phyloP scores from a whole-genome alignment of 2,329 filamentous ascomycete species.

The Elsinoe australis region DNA sequence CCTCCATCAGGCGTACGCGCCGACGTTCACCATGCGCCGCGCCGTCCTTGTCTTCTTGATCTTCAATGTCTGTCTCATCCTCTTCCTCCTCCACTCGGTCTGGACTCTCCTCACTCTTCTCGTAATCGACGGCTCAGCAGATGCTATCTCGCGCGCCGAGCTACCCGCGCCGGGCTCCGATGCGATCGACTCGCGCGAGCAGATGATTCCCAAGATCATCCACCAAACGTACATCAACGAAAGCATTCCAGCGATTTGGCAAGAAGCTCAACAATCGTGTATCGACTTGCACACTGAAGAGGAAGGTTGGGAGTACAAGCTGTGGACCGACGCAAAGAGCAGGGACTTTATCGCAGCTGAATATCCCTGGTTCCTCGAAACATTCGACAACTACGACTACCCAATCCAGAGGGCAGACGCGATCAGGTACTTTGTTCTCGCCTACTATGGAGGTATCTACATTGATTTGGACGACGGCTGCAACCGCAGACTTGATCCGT shows the following conservation, averaged over 20 bases:
- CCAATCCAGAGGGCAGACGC: constrained; percentile 64
- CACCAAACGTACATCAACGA: constrained; percentile 70
- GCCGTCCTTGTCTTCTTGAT: constrained; percentile 56
- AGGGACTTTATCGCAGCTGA: constrained; percentile 64
- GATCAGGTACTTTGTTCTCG: constrained; percentile 71
- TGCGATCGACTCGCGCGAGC: constrained; percentile 48
- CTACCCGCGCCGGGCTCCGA: constrained; percentile 58
- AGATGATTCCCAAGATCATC: constrained; percentile 67
- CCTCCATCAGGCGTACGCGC: constrained; percentile 8
- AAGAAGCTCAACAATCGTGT: constrained; percentile 57
- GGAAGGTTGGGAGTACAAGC: constrained; percentile 68
- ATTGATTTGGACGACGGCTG: constrained; percentile 70
- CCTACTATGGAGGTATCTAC: constrained; percentile 72
- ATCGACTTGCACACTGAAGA: constrained; percentile 50
- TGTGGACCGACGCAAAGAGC: constrained; percentile 67
- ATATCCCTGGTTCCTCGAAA: constrained; percentile 63
- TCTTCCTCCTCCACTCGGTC: constrained; percentile 58
- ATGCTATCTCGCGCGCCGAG: constrained; percentile 59
- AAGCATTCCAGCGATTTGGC: constrained; percentile 60
- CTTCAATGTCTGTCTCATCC: constrained; percentile 56
- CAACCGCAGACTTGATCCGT: constrained; percentile 59
- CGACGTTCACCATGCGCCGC: constrained; percentile 46
- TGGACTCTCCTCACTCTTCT: constrained; percentile 65
- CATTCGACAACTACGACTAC: constrained; percentile 65
- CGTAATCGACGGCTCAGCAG: constrained; percentile 57